Base-by-base conservation (phyloP, 768 basidiomycete species). In the Kwoniella dejecticola region DNA sequence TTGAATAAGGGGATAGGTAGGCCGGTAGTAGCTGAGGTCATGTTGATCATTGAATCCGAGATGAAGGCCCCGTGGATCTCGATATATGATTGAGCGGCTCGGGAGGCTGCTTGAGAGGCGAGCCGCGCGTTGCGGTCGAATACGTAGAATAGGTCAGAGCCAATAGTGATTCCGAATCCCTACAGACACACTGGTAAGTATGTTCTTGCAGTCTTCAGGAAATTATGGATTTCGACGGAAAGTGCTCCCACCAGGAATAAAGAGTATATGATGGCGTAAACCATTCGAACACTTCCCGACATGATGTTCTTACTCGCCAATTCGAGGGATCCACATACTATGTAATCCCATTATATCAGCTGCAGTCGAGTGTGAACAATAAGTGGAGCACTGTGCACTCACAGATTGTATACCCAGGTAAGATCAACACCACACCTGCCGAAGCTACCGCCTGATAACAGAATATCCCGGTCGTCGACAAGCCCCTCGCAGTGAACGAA, bases 1-100 rank as follows among this genome's bases (percentile, higher is more conserved):
- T 67, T 68, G 57, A 72, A 74, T 31, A 62, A 40, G 12, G 60
- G 52, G 1, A 31, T 27, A 1, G 50, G 27, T 45, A 38, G 21
- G 21, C 45, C 52, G 12, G 52, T 62, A 15, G 52, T 50, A 1
- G 17, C 29, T 3, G 44, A 26, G 15, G 58, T 52, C 4, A 44
- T 23, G 24, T 42, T 52, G 13, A 52, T 27, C 40, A 61, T 44
- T 15, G 41, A 46, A 85, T 30, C 88, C 87, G 89, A 80, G 19
- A 82, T 67, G 83, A 89, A 91, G 27, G 81, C 85, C 15, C 90
- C 91, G 12, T 85, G 81, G 53, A 91, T 76, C 12, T 83, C 78
- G 26, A 85, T 76, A 2, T 83, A 80, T 1, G 82, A 81, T 42
- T 83, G 80, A 21, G 85, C 83, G n/a, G 88, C 79, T 19, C 81